Evolutionary conservation across 257 asterid species (phyloP).

Genomic region (Henckelia pumila): DNA sequence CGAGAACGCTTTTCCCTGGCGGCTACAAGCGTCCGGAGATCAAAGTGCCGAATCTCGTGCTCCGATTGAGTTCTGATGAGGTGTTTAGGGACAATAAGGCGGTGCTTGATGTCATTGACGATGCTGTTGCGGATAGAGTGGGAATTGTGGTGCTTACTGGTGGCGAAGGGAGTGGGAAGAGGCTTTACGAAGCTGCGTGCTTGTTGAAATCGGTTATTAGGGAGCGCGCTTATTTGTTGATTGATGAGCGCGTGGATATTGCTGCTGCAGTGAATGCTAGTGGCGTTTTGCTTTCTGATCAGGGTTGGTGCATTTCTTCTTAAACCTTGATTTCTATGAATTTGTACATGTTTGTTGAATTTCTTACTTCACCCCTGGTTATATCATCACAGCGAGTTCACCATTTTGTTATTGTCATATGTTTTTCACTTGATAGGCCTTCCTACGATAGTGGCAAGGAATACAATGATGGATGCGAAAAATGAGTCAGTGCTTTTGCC

Average conservation of each 20-base stretch:
- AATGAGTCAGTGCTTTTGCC: conserved; percentile 75
- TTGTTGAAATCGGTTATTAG: conserved; percentile 70
- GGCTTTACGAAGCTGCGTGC: conserved; percentile 80
- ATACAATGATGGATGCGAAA: conserved; percentile 73
- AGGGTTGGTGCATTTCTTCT: conserved; percentile 45
- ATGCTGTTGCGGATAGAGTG: conserved; percentile 57
- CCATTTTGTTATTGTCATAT: background rate
- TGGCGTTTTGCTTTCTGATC: conserved; percentile 93
- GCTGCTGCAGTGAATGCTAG: conserved; percentile 83
- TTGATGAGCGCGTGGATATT: conserved; percentile 87
- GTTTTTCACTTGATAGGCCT: conserved; percentile 54
- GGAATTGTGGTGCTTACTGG: conserved; percentile 81
- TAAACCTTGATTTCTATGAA: conserved; percentile 1
- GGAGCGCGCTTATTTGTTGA: conserved; percentile 78
- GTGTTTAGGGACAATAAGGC: conserved; percentile 43
- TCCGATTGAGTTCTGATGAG: conserved; percentile 56
- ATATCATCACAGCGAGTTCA: conserved; percentile 9
- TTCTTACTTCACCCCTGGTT: conserved; percentile 6
- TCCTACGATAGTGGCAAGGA: conserved; percentile 92
- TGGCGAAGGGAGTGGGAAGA: conserved; percentile 61
- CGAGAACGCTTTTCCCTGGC: conserved; percentile 76
- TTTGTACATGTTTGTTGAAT: background rate
- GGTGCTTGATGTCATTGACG: conserved; percentile 53
- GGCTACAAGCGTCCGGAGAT: conserved; percentile 97
- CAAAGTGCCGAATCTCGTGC: conserved; percentile 66